Base-by-base conservation (phyloP, 768 basidiomycete genomes). In the Mycena rebaudengoi region DNA sequence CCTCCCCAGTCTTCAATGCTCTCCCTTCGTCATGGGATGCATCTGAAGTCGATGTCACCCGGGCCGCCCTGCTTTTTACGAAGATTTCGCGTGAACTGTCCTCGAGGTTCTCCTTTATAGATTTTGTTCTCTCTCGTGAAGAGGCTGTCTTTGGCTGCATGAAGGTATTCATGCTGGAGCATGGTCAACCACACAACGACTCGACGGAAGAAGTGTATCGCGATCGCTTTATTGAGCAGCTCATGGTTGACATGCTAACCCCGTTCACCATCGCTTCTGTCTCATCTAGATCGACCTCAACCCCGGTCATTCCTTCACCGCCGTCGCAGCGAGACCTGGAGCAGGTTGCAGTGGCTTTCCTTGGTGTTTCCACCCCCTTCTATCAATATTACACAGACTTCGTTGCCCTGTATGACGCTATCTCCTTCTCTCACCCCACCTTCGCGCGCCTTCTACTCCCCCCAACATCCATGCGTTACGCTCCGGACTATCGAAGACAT, bases 131-230 rank as follows among this genome's bases (percentile, higher is more conserved):
- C 71, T 79, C 75, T 18, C 80, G 85, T 43, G 86, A 87, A 52
- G 86, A 90, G 65, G 77, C 83, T 1, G 80, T 91, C 5, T 91
- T 96, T 68, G 86, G 83, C 20, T 91, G 95, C 66, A 96, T 98
- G 94, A 94, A 93, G 67, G 87, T 98, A 16, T 95, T 95, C 77
- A 96, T 98, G 95, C 86, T 99, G 28, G 96, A 99, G 74, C 93
- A 97, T 72, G 94, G 86, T 1, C 89, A 93, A 68, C 71, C 77
- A 0, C 78, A 86, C 52, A 79, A 76, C 14, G 80, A 83, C 58
- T 81, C 84, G 23, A 64, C 75, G 0, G 86, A 82, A 43, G 91
- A 96, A 68, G 89, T 98, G 2, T 99, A 94, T 76, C 82, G 95
- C n/a, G 94, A 98, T 75, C 66, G 66, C 2, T 71, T 82, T 7